A percentile compares a stretch with the other conserved stretches of the same genome.
Evolutionary conservation across 1,139 yeast species (phyloP).

Genomic region (Arxiozyma telluris): DNA sequence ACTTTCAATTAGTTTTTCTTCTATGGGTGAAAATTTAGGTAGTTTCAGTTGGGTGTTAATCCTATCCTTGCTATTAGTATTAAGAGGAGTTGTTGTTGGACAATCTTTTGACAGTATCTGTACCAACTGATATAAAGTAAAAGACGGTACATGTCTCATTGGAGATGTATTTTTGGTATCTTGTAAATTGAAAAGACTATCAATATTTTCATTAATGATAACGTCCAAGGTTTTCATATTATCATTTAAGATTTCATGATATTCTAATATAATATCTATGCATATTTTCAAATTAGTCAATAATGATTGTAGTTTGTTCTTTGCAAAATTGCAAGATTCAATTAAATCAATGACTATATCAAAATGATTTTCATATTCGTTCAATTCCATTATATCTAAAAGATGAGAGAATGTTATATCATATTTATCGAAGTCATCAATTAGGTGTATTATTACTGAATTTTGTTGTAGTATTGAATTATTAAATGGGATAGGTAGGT

Average conservation of each 20-base stretch:
- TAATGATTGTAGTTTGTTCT: constrained; percentile 34
- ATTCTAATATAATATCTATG: constrained; percentile 49
- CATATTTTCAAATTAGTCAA: constrained; percentile 34
- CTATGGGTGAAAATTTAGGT: constrained; percentile 33
- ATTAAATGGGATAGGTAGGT: background rate
- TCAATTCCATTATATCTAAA: constrained; percentile 32
- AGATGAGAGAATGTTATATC: constrained; percentile 43
- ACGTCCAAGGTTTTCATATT: constrained; percentile 44
- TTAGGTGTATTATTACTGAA: constrained; percentile 32
- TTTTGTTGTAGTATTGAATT: background rate
- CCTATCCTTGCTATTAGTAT: background rate
- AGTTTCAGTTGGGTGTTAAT: constrained; percentile 20
- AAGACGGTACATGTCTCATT: constrained; percentile 34
- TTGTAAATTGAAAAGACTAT: constrained; percentile 34
- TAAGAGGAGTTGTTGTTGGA: constrained; percentile 5
- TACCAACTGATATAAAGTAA: constrained; percentile 37
- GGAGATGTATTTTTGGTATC: constrained; percentile 34
- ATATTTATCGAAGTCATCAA: constrained; percentile 35
- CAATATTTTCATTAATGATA: constrained; percentile 44
- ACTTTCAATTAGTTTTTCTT: constrained; percentile 35
- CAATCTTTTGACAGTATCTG: constrained; percentile 33
- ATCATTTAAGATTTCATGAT: constrained; percentile 45
- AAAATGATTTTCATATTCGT: constrained; percentile 10
- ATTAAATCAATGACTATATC: constrained; percentile 25
- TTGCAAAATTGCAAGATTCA: constrained; percentile 29